Base-by-base conservation (phyloP, 805 yeast species). In the Teunomyces atbi region DNA sequence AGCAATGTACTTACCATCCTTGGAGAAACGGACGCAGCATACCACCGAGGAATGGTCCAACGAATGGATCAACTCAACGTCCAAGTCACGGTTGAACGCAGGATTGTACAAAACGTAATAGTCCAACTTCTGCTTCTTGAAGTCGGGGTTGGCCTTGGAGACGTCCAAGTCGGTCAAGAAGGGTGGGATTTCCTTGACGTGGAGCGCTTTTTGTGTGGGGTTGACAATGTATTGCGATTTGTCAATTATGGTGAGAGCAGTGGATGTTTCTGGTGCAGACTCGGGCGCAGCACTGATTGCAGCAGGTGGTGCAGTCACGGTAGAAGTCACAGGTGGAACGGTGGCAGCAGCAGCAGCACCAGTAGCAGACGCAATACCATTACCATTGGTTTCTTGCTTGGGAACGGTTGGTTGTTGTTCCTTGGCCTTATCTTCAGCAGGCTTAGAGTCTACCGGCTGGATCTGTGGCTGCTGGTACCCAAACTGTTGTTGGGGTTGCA, bases 21-120 rank as follows among this genome's bases (percentile, higher is more conserved):
- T 82, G 48, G 91, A 83, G 73, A 94, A 92, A 51, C 96, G 79
- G 48, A 92, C 98, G 68, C 98, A 92, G 74, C 98, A 94, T 42
- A 92, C 98, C 38, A 92, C 98, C 1, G 96, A 86, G 12, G 90
- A 79, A 71, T 94, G 98, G 62, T 88, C 96, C 56, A 92, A 79
- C 11, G 96, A 85, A 62, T 87, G 94, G 56, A 90, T 88, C 52
- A 92, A 76, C 42, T 90, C 94, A 42, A 92, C 91, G 61, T 92
- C 97, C 48, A 89, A 78, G 54, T 66, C 73, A 41, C 72, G 70
- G 50, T 61, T 62, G 53, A 89, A 81, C 21, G 89, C 87, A 34
- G 96, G 96, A 70, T 92, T 94, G 74, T 86, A 92, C 54, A 94
- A 78, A 11, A 89, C 86, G 66, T 87, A 89, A 72, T 89, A 92